Evolutionary conservation across 2,329 filamentous ascomycete species (phyloP).

Genomic region (Scedosporium minutisporum): DNA sequence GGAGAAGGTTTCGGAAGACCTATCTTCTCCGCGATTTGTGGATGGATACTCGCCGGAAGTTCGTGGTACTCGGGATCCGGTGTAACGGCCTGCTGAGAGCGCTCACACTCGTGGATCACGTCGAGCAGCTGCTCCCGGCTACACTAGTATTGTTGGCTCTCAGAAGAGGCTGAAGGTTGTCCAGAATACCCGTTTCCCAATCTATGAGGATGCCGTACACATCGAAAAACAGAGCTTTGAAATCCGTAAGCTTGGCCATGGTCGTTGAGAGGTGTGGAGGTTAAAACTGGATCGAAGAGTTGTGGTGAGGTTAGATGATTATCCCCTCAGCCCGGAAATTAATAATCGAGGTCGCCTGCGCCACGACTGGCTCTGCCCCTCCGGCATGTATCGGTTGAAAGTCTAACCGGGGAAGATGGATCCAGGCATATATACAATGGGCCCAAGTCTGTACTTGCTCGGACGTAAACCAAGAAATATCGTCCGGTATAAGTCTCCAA

Average conservation of each 20-base stretch:
- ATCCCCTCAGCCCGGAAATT: too few species aligned
- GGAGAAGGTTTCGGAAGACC: slow-evolving; percentile 23
- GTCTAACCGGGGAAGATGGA: too few species aligned
- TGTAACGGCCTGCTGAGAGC: slow-evolving; percentile 39
- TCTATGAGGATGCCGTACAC: slow-evolving; percentile 75
- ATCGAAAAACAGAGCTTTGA: slow-evolving; percentile 54
- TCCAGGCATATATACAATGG: too few species aligned
- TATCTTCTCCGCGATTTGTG: slow-evolving; percentile 34
- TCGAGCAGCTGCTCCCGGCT: slow-evolving; percentile 29
- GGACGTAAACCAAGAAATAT: too few species aligned
- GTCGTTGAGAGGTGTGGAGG: background rate
- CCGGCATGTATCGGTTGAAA: too few species aligned
- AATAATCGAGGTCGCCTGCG: too few species aligned
- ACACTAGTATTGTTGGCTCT: slow-evolving; percentile 18
- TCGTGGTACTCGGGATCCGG: slow-evolving; percentile 51
- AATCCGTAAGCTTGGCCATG: background rate
- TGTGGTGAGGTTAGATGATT: too few species aligned
- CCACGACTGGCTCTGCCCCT: too few species aligned
- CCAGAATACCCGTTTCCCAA: slow-evolving; percentile 59
- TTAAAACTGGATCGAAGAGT: too few species aligned
- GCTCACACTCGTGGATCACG: slow-evolving; percentile 34
- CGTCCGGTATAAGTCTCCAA: too few species aligned
- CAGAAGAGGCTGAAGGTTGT: slow-evolving; percentile 42
- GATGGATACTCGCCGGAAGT: slow-evolving; percentile 42
- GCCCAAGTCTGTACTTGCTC: too few species aligned